These are phyloP conservation scores for Hypericum perforatum DNA, from an alignment of 345 rosid species.

Conservation along the genomic window DNA sequence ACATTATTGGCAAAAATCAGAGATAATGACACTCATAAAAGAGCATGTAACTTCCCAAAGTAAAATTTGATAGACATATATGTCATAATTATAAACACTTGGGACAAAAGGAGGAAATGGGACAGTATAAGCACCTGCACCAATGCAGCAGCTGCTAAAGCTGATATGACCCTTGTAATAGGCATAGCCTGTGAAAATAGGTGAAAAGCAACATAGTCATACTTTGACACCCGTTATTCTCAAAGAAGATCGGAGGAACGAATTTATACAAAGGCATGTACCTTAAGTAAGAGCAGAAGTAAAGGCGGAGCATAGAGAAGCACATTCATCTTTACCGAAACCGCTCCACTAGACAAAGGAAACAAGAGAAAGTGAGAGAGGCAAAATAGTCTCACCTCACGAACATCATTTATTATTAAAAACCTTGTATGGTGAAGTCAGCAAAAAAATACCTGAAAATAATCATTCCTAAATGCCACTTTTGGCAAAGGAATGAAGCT, in stretches of 20 bases:
- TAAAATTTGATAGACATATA: slow-evolving; percentile 5
- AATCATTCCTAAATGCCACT: slow-evolving; percentile 80
- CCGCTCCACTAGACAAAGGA: slow-evolving; percentile 49
- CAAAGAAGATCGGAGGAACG: background rate
- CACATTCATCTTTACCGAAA: slow-evolving; percentile 90
- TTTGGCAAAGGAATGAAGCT: slow-evolving; percentile 48
- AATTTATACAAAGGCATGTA: slow-evolving; percentile 10
- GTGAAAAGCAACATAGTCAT: slow-evolving; percentile 12
- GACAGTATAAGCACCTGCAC: slow-evolving; percentile 56
- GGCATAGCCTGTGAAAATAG: slow-evolving; percentile 53
- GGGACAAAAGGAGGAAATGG: slow-evolving; percentile 11
- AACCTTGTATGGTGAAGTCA: slow-evolving; percentile 2
- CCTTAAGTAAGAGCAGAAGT: slow-evolving; percentile 71
- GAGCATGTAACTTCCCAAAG: background rate
- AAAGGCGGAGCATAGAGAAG: slow-evolving; percentile 86
- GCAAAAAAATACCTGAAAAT: slow-evolving; percentile 52
- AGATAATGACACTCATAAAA: background rate
- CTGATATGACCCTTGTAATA: slow-evolving; percentile 57
- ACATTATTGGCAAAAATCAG: slow-evolving; percentile 16
- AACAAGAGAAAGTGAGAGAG: background rate
- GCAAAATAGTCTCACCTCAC: slow-evolving; percentile 7
- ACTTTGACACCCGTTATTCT: too few relatives aligned
- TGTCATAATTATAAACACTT: slow-evolving; percentile 1
- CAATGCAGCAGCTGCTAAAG: slow-evolving; percentile 78
- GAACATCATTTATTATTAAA: slow-evolving; percentile 10